phyloP scores from a whole-genome alignment of 2,329 filamentous ascomycete species.

The Diplodia sapinea region DNA sequence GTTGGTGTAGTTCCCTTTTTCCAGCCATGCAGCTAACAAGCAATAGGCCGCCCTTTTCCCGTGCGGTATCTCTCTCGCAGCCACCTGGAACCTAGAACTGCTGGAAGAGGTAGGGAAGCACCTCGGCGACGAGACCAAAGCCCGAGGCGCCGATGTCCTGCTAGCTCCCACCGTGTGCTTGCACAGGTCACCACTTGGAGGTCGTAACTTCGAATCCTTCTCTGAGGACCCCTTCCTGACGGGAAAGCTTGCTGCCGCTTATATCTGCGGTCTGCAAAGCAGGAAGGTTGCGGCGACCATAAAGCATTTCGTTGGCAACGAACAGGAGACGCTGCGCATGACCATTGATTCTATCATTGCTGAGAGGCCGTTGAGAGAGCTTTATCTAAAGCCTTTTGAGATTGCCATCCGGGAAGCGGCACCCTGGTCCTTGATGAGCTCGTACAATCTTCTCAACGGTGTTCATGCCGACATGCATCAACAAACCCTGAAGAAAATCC shows the following conservation, averaged over 20 bases:
- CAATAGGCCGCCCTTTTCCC: constrained; percentile 74
- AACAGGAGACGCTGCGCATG: constrained; percentile 72
- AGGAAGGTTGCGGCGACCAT: constrained; percentile 77
- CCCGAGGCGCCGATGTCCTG: constrained; percentile 74
- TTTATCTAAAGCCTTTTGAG: constrained; percentile 77
- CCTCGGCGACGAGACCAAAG: constrained; percentile 73
- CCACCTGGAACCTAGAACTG: constrained; percentile 77
- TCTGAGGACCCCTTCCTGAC: constrained; percentile 82
- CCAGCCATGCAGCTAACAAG: constrained; percentile 31
- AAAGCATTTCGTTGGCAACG: constrained; percentile 79
- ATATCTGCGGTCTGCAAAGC: constrained; percentile 74
- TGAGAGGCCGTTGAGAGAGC: constrained; percentile 69
- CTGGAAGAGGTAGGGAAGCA: constrained; percentile 72
- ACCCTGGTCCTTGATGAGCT: constrained; percentile 72
- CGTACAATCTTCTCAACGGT: constrained; percentile 72
- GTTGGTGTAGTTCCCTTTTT: background rate
- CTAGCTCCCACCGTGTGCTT: constrained; percentile 81
- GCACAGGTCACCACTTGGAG: constrained; percentile 82
- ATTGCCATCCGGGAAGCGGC: constrained; percentile 71
- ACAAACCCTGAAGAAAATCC: constrained; percentile 51
- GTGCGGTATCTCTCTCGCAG: constrained; percentile 77
- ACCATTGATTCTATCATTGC: constrained; percentile 68
- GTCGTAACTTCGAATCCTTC: constrained; percentile 85
- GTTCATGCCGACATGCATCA: constrained; percentile 51
- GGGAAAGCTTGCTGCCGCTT: constrained; percentile 73